These are phyloP conservation scores for Pseudocercospora macadamiae DNA, from an alignment of 2,329 filamentous ascomycete species.

Conservation along the genomic window DNA sequence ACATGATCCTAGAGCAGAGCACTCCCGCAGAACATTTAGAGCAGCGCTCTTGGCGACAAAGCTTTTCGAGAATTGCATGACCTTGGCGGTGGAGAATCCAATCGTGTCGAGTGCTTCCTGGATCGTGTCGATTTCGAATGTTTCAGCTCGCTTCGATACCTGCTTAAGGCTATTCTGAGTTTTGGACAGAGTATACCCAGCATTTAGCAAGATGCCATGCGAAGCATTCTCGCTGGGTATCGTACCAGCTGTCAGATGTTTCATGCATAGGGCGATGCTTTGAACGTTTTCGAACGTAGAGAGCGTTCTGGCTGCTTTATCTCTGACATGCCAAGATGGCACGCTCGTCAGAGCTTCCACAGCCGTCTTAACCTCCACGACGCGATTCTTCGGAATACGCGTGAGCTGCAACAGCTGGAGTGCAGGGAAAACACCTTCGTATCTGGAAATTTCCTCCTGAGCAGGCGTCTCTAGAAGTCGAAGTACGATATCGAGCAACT, in stretches of 20 bases:
- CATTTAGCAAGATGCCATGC: constrained; percentile 39
- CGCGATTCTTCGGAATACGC: constrained; percentile 62
- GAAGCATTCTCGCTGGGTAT: constrained; percentile 34
- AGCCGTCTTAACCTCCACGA: constrained; percentile 58
- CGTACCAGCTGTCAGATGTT: constrained; percentile 10
- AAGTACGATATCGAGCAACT: constrained; percentile 65
- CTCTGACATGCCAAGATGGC: constrained; percentile 77
- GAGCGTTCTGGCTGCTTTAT: constrained; percentile 76
- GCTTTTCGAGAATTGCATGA: constrained; percentile 31
- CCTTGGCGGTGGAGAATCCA: background rate
- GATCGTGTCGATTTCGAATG: background rate
- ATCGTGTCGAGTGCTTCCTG: background rate
- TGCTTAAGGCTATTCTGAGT: background rate
- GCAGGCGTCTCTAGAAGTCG: constrained; percentile 54
- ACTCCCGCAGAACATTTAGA: constrained; percentile 13
- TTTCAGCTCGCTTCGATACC: background rate
- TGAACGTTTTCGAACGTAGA: constrained; percentile 37
- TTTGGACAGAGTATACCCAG: constrained; percentile 27
- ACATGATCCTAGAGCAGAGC: constrained; percentile 7
- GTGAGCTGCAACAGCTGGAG: constrained; percentile 78
- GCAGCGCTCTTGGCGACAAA: constrained; percentile 38
- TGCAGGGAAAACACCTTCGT: constrained; percentile 77
- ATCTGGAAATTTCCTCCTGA: constrained; percentile 22
- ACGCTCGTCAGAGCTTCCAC: constrained; percentile 68
- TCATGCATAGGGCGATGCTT: background rate